Base-by-base conservation (phyloP, 139 green algal species). In the Chlorella sp. region DNA sequence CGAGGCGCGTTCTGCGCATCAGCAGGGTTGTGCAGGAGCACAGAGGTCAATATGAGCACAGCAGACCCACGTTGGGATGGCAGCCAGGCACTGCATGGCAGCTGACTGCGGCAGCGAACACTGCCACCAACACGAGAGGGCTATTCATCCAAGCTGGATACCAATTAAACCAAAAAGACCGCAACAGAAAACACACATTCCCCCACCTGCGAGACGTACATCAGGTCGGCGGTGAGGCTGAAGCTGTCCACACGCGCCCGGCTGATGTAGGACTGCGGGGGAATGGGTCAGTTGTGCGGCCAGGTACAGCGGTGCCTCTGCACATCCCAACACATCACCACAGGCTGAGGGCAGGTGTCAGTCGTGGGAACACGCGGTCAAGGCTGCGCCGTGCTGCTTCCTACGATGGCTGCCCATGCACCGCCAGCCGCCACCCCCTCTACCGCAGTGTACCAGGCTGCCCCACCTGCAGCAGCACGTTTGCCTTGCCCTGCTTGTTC, bases 401-500 rank as follows among this genome's bases (percentile, higher is more conserved):
- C n/a, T n/a, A n/a, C n/a, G n/a, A n/a, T n/a, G n/a, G n/a, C n/a
- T n/a, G n/a, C n/a, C n/a, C n/a, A n/a, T n/a, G n/a, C n/a, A n/a
- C n/a, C n/a, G n/a, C n/a, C n/a, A n/a, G n/a, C n/a, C n/a, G n/a
- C n/a, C n/a, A n/a, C n/a, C n/a, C n/a, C n/a, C n/a, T n/a, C n/a
- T n/a, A n/a, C n/a, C n/a, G n/a, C n/a, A n/a, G n/a, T n/a, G n/a
- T n/a, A n/a, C n/a, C n/a, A n/a, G n/a, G n/a, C n/a, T n/a, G n/a
- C n/a, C 87, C 5, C 67, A 94, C 94, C 93, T 97, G 95, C 76
- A 98, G 90, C 24, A 98, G 87, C 36, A 96, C 89, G 86, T 95
- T 96, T 74, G 95, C 94, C 87, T 99, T 99, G 82, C 96, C 95
- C 22, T 94, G 82, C 85, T 95, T 94, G 89, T 95, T 98, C 76